Evolutionary conservation across 140 eudicot species (phyloP).

Genomic region (Bidens hawaiensis): DNA sequence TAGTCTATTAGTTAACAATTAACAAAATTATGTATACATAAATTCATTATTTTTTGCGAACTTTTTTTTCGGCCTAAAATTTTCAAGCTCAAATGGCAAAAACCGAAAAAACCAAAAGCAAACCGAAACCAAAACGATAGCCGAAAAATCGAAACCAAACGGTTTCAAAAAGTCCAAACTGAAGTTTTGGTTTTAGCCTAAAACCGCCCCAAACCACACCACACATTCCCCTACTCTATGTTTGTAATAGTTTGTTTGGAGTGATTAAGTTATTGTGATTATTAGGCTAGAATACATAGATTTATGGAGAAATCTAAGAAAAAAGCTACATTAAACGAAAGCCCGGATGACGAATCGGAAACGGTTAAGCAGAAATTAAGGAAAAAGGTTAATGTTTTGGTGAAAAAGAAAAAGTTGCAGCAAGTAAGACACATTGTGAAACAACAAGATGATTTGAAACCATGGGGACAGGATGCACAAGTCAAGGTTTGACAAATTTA

Average conservation of each 20-base stretch:
- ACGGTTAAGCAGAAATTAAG: slow-evolving; percentile 45
- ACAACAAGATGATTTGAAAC: slow-evolving; percentile 53
- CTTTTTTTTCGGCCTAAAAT: too few relatives aligned
- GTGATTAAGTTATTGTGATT: background rate
- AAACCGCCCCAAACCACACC: too few relatives aligned
- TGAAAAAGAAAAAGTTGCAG: slow-evolving; percentile 64
- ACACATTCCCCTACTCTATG: too few relatives aligned
- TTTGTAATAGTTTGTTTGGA: slow-evolving; percentile 1
- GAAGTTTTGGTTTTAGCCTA: too few relatives aligned
- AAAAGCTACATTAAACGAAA: slow-evolving; percentile 44
- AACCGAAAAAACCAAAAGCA: too few relatives aligned
- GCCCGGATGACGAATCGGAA: slow-evolving; percentile 45
- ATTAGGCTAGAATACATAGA: slow-evolving; percentile 66
- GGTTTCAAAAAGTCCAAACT: too few relatives aligned
- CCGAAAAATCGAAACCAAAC: too few relatives aligned
- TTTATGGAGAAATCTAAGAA: slow-evolving; percentile 72
- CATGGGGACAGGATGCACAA: slow-evolving; percentile 96
- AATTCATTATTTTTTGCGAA: too few relatives aligned
- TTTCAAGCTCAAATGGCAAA: too few relatives aligned
- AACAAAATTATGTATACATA: too few relatives aligned
- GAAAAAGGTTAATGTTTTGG: slow-evolving; percentile 59
- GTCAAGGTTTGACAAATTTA: slow-evolving; percentile 55
- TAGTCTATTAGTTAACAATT: too few relatives aligned
- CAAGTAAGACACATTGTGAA: slow-evolving; percentile 62
- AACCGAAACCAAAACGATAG: too few relatives aligned